Conservation (phyloP, 1,139 yeast species). For the Kodamaea plutei region DNA sequence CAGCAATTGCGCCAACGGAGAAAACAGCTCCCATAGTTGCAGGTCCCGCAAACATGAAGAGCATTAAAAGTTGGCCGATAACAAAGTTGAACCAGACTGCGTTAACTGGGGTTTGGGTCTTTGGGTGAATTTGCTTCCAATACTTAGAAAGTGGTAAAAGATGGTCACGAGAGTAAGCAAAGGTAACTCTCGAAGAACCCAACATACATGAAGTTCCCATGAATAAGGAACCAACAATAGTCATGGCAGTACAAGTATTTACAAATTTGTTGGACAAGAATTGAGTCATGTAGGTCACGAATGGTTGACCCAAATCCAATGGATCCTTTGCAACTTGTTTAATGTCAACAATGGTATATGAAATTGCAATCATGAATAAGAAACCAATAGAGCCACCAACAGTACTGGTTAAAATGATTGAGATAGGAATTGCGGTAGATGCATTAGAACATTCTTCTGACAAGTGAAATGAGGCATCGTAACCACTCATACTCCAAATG, state of each 20-base stretch:
- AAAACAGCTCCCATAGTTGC: slow-evolving; percentile 70
- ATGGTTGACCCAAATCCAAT: slow-evolving; percentile 59
- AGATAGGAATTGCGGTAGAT: slow-evolving; percentile 56
- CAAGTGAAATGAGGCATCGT: slow-evolving; percentile 69
- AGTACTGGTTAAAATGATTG: slow-evolving; percentile 59
- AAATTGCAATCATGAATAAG: slow-evolving; percentile 58
- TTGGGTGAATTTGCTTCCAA: slow-evolving; percentile 49
- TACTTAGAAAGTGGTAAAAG: slow-evolving; percentile 56
- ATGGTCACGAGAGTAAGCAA: slow-evolving; percentile 66
- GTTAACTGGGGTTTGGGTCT: slow-evolving; percentile 62
- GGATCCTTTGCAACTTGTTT: slow-evolving; percentile 47
- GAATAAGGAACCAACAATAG: slow-evolving; percentile 54
- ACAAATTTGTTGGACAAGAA: slow-evolving; percentile 43
- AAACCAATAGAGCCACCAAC: slow-evolving; percentile 62
- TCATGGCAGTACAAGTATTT: slow-evolving; percentile 51
- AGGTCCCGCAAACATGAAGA: slow-evolving; percentile 62
- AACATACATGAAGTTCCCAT: slow-evolving; percentile 69
- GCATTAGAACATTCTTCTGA: slow-evolving; percentile 71
- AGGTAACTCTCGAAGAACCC: slow-evolving; percentile 66
- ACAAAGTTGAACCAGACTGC: slow-evolving; percentile 64
- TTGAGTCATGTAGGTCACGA: slow-evolving; percentile 55
- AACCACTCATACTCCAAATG: slow-evolving; percentile 75
- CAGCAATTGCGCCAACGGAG: slow-evolving; percentile 72
- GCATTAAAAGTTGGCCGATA: slow-evolving; percentile 52
- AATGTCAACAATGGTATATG: slow-evolving; percentile 57